phyloP scores from a whole-genome alignment of 129 eudicot species.

The Tagetes erecta region DNA sequence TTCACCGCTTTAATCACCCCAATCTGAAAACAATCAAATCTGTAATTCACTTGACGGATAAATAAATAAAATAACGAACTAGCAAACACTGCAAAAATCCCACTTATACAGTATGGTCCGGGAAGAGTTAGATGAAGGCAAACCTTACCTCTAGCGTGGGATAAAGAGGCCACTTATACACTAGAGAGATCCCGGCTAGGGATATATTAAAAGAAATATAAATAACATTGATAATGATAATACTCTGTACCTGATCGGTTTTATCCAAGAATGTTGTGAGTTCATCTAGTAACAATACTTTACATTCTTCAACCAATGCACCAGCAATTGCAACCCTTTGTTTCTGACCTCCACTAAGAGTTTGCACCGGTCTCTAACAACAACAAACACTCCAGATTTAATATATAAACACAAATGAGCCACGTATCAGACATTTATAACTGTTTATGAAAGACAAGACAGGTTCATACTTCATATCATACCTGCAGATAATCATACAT shows the following conservation, averaged over 20 bases:
- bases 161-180: too few species aligned
- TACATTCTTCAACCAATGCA: constrained; percentile 80
- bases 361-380: constrained; percentile 77
- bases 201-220: not conserved
- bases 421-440: not conserved
- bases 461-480: constrained; percentile 20
- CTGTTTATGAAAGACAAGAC: constrained; percentile 11
- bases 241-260: constrained; percentile 71
- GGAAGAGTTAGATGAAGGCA: too few species aligned
- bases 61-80: not conserved
- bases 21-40: constrained; percentile 32
- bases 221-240: not conserved
- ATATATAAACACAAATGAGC: not conserved
- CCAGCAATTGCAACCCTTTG: constrained; percentile 98
- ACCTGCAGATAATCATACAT: constrained; percentile 75
- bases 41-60: not conserved
- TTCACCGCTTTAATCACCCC: constrained; percentile 85
- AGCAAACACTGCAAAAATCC: too few species aligned
- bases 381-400: not conserved
- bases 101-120: too few species aligned
- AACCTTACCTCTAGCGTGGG: too few species aligned
- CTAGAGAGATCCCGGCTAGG: too few species aligned
- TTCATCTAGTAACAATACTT: constrained; percentile 82
- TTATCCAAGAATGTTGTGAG: constrained; percentile 95
- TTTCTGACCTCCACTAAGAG: constrained; percentile 97